These are phyloP conservation scores for Chenopodium suecicum DNA, from an alignment of 148 eudicot species.

Conservation along the genomic window DNA sequence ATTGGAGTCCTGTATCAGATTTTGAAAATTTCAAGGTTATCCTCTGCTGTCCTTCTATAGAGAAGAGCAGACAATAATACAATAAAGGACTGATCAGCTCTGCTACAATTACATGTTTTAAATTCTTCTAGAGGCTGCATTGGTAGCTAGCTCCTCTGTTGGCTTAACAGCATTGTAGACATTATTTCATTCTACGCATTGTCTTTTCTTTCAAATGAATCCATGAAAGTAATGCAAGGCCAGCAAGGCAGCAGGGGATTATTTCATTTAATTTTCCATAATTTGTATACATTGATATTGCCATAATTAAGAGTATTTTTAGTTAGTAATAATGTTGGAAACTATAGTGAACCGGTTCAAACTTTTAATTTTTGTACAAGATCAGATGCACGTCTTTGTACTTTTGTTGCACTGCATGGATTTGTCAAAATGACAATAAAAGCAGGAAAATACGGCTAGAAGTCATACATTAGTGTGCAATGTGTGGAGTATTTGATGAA, in stretches of 20 bases:
- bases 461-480: neutral
- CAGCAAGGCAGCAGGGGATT: no score
- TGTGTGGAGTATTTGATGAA: neutral
- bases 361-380: neutral
- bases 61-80: neutral
- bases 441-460: neutral
- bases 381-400: neutral
- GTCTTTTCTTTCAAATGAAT: no score
- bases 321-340: no score
- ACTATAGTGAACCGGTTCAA: neutral
- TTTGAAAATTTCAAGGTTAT: neutral
- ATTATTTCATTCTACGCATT: no score
- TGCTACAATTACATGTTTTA: no score
- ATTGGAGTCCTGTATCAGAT: neutral
- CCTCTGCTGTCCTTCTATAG: neutral
- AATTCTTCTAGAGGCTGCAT: neutral
- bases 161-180: neutral
- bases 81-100: no score
- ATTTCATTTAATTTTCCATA: no score
- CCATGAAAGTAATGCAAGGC: no score
- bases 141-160: neutral
- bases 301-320: no score
- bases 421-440: neutral
- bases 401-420: neutral
- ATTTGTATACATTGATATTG: no score